Percentiles rank a stretch among this genome's conserved stretches.
These are phyloP conservation scores for Debaryomyces nepalensis DNA, from an alignment of 1,139 yeast genomes.

Conservation along the genomic window DNA sequence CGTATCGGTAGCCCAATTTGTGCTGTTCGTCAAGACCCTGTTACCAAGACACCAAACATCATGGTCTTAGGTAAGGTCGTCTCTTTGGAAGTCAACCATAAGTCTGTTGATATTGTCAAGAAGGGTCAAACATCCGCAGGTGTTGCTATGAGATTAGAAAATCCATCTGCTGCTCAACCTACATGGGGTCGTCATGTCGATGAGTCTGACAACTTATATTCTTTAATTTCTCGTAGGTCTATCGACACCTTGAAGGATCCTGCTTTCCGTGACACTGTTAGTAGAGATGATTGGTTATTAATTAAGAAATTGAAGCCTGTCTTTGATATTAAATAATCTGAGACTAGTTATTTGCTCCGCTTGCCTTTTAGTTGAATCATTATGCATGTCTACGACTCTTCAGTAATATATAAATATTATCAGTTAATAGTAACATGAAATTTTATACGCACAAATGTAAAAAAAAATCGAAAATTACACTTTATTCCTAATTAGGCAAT, in stretches of 20 bases:
- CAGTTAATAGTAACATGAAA: background rate
- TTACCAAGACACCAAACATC: constrained; percentile 73
- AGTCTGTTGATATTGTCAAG: constrained; percentile 75
- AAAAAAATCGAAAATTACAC: background rate
- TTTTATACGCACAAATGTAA: background rate
- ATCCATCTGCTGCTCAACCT: constrained; percentile 91
- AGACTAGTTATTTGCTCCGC: constrained; percentile 3
- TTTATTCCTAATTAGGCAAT: constrained; percentile 20
- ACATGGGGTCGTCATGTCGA: constrained; percentile 99
- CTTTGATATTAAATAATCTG: constrained; percentile 67
- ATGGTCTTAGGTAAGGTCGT: constrained; percentile 83
- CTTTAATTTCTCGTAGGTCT: constrained; percentile 83
- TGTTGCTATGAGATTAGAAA: constrained; percentile 97
- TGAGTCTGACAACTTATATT: constrained; percentile 86
- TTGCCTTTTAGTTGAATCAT: constrained; percentile 7
- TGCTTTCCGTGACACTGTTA: constrained; percentile 92
- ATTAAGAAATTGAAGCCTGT: constrained; percentile 86
- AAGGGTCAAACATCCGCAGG: constrained; percentile 97
- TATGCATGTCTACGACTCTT: constrained; percentile 12
- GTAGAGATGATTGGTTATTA: constrained; percentile 94
- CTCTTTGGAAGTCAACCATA: constrained; percentile 94
- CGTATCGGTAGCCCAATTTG: constrained; percentile 95
- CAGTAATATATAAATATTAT: constrained; percentile 7
- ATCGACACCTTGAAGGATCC: constrained; percentile 98
- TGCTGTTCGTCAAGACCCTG: constrained; percentile 88